Conservation (phyloP, 2,329 filamentous ascomycete genomes). For the Decorospora gaudefroyi region DNA sequence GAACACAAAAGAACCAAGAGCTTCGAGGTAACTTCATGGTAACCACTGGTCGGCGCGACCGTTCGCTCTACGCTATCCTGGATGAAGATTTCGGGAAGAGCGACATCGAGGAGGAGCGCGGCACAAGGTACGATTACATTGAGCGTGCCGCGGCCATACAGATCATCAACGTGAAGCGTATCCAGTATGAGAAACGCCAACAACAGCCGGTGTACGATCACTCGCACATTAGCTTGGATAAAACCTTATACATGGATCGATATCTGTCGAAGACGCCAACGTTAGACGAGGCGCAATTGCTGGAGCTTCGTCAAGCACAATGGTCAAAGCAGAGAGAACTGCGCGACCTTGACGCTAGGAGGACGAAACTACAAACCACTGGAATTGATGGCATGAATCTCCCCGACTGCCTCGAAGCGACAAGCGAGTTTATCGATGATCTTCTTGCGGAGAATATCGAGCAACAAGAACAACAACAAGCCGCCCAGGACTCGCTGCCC, state of each 20-base stretch:
- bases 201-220: slow-evolving; percentile 51
- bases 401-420: slow-evolving; percentile 39
- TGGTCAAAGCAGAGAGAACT: slow-evolving; percentile 76
- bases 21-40: slow-evolving; percentile 66
- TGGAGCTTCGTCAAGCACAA: slow-evolving; percentile 66
- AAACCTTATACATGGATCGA: slow-evolving; percentile 82
- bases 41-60: slow-evolving; percentile 61
- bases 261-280: slow-evolving; percentile 60
- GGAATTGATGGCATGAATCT: slow-evolving; percentile 36
- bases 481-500: slow-evolving; percentile 13
- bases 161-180: slow-evolving; percentile 86
- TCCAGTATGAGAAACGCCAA: slow-evolving; percentile 65
- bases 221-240: slow-evolving; percentile 75
- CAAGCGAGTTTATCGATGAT: slow-evolving; percentile 31
- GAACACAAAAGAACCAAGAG: slow-evolving; percentile 59
- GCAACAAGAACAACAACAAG: slow-evolving; percentile 5
- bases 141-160: slow-evolving; percentile 79
- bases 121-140: slow-evolving; percentile 43
- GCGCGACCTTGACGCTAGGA: slow-evolving; percentile 57
- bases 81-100: slow-evolving; percentile 84
- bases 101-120: slow-evolving; percentile 57
- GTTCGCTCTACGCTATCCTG: slow-evolving; percentile 80
- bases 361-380: slow-evolving; percentile 49
- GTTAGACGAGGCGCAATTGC: slow-evolving; percentile 52
- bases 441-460: slow-evolving; percentile 18